Base-by-base conservation (phyloP, 1,139 yeast species). In the Pichia sp. region DNA sequence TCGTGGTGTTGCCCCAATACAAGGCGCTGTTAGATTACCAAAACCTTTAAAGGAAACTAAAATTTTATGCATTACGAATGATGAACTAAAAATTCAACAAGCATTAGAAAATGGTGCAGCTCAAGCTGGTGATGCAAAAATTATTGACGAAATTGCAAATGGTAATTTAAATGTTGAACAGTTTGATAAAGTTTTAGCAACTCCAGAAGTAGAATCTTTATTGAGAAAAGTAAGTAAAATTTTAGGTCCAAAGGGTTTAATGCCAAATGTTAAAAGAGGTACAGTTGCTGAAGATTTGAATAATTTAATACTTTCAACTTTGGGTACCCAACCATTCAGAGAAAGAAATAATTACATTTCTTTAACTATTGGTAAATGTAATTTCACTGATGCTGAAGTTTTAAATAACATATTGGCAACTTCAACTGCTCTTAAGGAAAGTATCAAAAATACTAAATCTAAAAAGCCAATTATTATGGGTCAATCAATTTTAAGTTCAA, bases 251-350 rank as follows among this genome's bases (percentile, higher is more conserved):
- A 80, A 76, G 60, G 96, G 96, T 27, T 74, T 92, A 55, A 84
- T 90, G 87, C 98, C 98, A 44, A 76, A 78, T 43, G 79, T 78
- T 18, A 90, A 89, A 69, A 85, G 82, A 63, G 95, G 96, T 16
- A 90, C 97, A 1, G 94, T 92, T 18, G 73, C 87, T 1, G 79
- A 77, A n/a, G 79, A 87, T 56, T 68, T 87, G 36, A 71, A 68
- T 29, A 65, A 67, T 12, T 69, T 84, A 52, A 74, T 89, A 54
- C 64, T 68, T 41, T 69, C 72, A 24, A 79, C 81, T 46, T 69
- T 79, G 42, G 94, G 95, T 39, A 77, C 85, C 29, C 73, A 80
- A 58, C 80, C 85, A 62, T 72, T 89, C 74, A 81, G 86, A 74
- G 84, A 94, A 66, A 73, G 76, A 65, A 77, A 71, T 53, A 73